Percentiles rank a stretch among this genome's conserved stretches.
Evolutionary conservation across 148 eudicot genomes (phyloP).

Genomic region (Simmondsia chinensis): DNA sequence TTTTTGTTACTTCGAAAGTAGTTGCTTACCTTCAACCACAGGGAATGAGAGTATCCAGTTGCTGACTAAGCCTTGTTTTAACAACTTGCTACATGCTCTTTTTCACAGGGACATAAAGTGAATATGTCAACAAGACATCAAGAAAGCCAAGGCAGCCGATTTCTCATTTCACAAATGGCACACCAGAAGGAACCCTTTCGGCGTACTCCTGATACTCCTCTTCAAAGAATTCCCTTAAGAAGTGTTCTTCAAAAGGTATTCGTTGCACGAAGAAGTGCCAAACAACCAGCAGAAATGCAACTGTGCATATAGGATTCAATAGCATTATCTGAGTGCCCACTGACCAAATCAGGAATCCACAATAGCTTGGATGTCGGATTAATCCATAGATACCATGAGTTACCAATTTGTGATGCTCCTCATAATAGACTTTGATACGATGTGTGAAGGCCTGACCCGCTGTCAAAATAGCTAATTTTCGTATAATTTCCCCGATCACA

Average conservation of each 20-base stretch:
- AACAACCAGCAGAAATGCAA: slow-evolving; percentile 57
- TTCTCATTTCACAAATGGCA: slow-evolving; percentile 56
- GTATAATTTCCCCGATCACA: slow-evolving; percentile 55
- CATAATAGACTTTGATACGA: slow-evolving; percentile 55
- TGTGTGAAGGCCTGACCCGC: slow-evolving; percentile 91
- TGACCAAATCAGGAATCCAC: slow-evolving; percentile 87
- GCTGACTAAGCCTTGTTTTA: too few relatives aligned
- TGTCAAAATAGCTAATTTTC: slow-evolving; percentile 71
- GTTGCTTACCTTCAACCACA: too few relatives aligned
- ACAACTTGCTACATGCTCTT: too few relatives aligned
- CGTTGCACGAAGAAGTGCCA: slow-evolving; percentile 68
- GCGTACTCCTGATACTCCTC: slow-evolving; percentile 61
- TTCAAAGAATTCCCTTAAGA: slow-evolving; percentile 74
- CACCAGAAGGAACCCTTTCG: slow-evolving; percentile 50
- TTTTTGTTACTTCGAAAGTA: too few relatives aligned
- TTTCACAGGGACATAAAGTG: too few relatives aligned
- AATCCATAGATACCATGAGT: slow-evolving; percentile 63
- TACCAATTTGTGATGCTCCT: slow-evolving; percentile 63
- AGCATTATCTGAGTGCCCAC: slow-evolving; percentile 88
- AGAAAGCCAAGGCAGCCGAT: too few relatives aligned
- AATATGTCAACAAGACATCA: too few relatives aligned
- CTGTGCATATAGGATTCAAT: slow-evolving; percentile 60
- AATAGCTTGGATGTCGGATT: slow-evolving; percentile 74
- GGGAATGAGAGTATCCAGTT: too few relatives aligned
- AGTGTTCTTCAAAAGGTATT: slow-evolving; percentile 83